Conservation (phyloP, 2,329 filamentous ascomycete species). For the Colletotrichum sp. region DNA sequence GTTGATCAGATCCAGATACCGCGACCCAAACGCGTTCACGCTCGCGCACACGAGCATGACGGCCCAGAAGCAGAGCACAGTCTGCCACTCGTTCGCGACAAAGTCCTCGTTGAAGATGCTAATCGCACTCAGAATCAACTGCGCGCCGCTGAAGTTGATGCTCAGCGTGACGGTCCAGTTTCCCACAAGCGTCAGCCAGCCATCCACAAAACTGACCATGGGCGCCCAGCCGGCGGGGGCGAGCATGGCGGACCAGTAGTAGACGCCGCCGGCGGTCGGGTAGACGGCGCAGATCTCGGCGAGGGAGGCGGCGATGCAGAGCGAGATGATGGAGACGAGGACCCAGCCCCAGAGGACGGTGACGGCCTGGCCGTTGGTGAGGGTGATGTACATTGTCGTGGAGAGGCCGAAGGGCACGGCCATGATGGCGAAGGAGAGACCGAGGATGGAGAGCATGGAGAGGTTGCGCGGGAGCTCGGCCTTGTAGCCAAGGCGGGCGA, state of each 20-base stretch:
- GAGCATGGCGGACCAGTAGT: conserved; percentile 75
- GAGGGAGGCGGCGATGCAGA: conserved; percentile 68
- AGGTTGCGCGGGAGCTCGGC: conserved; percentile 57
- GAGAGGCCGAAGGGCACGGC: conserved; percentile 71
- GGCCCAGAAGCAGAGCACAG: conserved; percentile 74
- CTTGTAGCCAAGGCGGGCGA: conserved; percentile 51
- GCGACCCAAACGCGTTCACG: conserved; percentile 69
- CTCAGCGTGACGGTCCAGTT: conserved; percentile 71
- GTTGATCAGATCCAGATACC: conserved; percentile 69
- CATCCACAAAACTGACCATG: conserved; percentile 71
- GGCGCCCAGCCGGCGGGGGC: conserved; percentile 69
- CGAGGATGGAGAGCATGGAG: conserved; percentile 63
- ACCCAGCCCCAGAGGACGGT: conserved; percentile 76
- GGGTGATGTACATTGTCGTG: conserved; percentile 71
- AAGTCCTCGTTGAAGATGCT: conserved; percentile 74
- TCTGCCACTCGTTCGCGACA: conserved; percentile 71
- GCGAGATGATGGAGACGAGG: conserved; percentile 66
- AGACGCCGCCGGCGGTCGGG: conserved; percentile 72
- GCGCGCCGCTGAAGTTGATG: conserved; percentile 74
- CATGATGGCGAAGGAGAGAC: conserved; percentile 76
- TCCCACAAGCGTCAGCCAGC: conserved; percentile 74
- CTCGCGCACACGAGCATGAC: conserved; percentile 69
- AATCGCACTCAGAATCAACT: conserved; percentile 64
- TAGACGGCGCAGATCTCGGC: conserved; percentile 74
- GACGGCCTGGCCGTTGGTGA: conserved; percentile 71